Base-by-base conservation (phyloP, 495 filamentous ascomycete species). In the Podospora pseudopauciseta region DNA sequence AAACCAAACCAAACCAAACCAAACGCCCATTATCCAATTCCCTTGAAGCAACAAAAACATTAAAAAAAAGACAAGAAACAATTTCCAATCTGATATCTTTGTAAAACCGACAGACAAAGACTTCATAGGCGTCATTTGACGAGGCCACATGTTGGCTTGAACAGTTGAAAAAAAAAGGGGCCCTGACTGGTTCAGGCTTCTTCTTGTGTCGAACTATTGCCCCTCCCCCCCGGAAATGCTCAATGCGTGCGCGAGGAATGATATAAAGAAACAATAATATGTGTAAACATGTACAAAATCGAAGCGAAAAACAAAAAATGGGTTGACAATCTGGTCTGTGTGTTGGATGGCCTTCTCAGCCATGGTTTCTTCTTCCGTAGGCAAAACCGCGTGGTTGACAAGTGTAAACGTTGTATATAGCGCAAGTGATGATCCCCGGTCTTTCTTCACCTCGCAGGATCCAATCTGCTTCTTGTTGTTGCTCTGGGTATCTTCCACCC, bases 191-290 rank as follows among this genome's bases (percentile, higher is more conserved):
- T 49, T 13, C 39, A 49, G 13, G 39, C 15, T 7, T 32, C 30
- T 4, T 16, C 6, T 13, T 13, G 2, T 13, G 6, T 13, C 39
- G 39, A 49, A 16, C 18, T 18, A 32, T 32, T 32, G 4, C 30
- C 30, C 39, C 39, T 23, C 0, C 0, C 23, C 39, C 9, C 6
- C 9, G 39, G 15, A 49, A 49, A 49, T 49, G 39, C 39, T 49
- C 39, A 49, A 49, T 49, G 15, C 39, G 39, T 11, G 15, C 13
- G 9, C 2, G 9, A 1, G 0, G 2, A 49, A 13, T 13, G 13
- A 16, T 11, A 16, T 5, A 11, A 80, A 19, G 67, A 68, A n/a
- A 49, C 9, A 57, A 18, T 20, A 30, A 49, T 9, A 64, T 11
- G 9, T 18, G 5, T n/a, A 15, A 67, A 60, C 44, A 55, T 18